Evolutionary conservation across 1,139 yeast genomes (phyloP).

Genomic region (Meyerozyma smithsonii): DNA sequence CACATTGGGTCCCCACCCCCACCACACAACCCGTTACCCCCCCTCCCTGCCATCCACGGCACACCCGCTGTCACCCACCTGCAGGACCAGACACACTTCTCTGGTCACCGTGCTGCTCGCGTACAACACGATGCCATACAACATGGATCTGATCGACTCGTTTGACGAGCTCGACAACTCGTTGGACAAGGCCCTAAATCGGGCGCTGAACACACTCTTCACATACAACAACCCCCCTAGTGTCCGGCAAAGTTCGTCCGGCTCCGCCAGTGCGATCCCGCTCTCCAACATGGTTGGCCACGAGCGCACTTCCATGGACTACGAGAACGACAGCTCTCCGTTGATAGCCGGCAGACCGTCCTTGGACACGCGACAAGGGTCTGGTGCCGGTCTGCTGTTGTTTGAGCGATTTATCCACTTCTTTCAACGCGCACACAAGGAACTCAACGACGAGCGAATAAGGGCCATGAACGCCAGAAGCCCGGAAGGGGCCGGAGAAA

Average conservation of each 20-base stretch:
- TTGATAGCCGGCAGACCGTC: conserved; percentile 14
- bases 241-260: conserved; percentile 22
- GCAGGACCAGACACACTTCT: too few species aligned
- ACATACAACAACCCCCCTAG: conserved; percentile 12
- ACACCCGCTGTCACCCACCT: too few species aligned
- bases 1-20: too few species aligned
- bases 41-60: too few species aligned
- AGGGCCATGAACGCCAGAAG: conserved; percentile 7
- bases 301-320: conserved; percentile 2
- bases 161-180: conserved; percentile 43
- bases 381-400: conserved; percentile 6
- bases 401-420: conserved; percentile 16
- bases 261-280: conserved; percentile 28
- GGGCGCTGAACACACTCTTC: conserved; percentile 32
- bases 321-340: conserved; percentile 25
- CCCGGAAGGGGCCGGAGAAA: conserved; percentile 4
- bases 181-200: conserved; percentile 38
- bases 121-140: neutral
- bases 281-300: conserved; percentile 16
- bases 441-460: conserved; percentile 23
- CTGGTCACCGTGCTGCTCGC: neutral
- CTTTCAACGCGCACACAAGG: conserved; percentile 23
- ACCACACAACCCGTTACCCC: too few species aligned
- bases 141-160: conserved; percentile 15
- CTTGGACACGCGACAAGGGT: conserved; percentile 11